Evolutionary conservation across 2,329 filamentous ascomycete species (phyloP), one percentile per base, ranked within the genome.

Genomic region (Aureobasidium namibiae): DNA sequence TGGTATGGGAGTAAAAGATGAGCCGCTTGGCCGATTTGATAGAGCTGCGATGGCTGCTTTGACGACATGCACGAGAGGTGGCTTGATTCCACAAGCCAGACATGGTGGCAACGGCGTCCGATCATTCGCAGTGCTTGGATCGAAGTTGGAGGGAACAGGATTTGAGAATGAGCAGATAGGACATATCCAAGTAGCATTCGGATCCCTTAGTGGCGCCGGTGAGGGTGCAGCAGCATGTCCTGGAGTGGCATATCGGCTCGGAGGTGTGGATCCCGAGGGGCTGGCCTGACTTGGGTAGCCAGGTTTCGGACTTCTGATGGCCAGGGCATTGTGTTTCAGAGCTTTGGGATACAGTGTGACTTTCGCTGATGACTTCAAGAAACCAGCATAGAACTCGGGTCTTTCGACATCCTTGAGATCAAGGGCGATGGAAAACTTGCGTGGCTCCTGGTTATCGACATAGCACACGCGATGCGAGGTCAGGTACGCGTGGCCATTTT

Each of bases 381-480:
- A 97, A 31, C 94, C 89, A 41, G 90, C 88, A 74, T 95, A 95
- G 75, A 90, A 92, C 65, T 99, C 94, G 68, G 86, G 87, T 65
- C 88, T 84, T 67, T 99, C 94, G 45, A 99, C 85, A 70, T 96
- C 89, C 70, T 92, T 95, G 58, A 99, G 76, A 65, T 96, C 89
- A 57, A 99, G 80, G 16, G 89, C 88, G 33, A 92, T 82, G 0
- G 92, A 96, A 72, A 89, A 85, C 69, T 88, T 88, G 63, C 92
- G 83, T 16, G 94, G 91, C 63, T 96, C 88, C 33, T 84, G 81
- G 68, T 91, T 88, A 70, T 96, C 92, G 64, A 99, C 89, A 71
- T 97, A 99, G 77, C 92, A 99, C 62, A 90, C 85, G 56, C 94
- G 88, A 74, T 97, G 92, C 9, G 94, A 96, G 18, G 94, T 99